Evolutionary conservation across 2,329 filamentous ascomycete species (phyloP).

Genomic region (Penicillium sp.): DNA sequence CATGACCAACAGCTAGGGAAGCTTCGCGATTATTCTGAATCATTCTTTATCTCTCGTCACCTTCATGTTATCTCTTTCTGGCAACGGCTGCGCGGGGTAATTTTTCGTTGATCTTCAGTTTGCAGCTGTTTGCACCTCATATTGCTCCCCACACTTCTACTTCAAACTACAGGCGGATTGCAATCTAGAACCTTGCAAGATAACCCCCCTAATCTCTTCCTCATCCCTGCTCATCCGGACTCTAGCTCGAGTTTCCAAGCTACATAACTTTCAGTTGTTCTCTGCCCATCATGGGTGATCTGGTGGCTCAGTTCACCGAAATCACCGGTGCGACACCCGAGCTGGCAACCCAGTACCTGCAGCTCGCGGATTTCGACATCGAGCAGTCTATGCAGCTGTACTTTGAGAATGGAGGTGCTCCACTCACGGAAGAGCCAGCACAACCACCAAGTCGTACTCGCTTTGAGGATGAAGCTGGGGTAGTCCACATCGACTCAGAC

Average conservation of each 20-base stretch:
- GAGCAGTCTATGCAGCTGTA: conserved; percentile 86
- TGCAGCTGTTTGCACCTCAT: conserved; percentile 36
- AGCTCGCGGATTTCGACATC: conserved; percentile 80
- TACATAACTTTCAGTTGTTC: conserved; percentile 2
- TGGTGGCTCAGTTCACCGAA: conserved; percentile 73
- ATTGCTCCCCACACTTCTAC: conserved; percentile 17
- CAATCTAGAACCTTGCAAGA: not conserved
- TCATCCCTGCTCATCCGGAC: too few relatives aligned
- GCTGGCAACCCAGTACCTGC: conserved; percentile 79
- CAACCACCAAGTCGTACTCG: conserved; percentile 36
- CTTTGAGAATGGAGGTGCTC: conserved; percentile 78
- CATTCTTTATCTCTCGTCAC: not conserved
- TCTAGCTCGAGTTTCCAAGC: not conserved
- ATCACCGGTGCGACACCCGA: conserved; percentile 76
- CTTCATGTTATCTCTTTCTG: conserved; percentile 4
- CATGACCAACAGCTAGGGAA: conserved; percentile 2
- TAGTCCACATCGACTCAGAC: conserved; percentile 77
- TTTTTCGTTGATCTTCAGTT: conserved; percentile 23
- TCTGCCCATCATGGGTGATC: conserved; percentile 61
- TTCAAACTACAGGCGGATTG: not conserved
- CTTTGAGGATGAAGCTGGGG: conserved; percentile 59
- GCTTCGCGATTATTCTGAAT: not conserved
- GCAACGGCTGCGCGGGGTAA: conserved; percentile 8
- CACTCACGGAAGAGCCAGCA: conserved; percentile 53
- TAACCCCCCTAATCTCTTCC: conserved; percentile 1